A percentile compares a stretch with the other conserved stretches of the same genome.
Evolutionary conservation across 2,329 filamentous ascomycete species (phyloP).

Genomic region (Calonectria crousiana): DNA sequence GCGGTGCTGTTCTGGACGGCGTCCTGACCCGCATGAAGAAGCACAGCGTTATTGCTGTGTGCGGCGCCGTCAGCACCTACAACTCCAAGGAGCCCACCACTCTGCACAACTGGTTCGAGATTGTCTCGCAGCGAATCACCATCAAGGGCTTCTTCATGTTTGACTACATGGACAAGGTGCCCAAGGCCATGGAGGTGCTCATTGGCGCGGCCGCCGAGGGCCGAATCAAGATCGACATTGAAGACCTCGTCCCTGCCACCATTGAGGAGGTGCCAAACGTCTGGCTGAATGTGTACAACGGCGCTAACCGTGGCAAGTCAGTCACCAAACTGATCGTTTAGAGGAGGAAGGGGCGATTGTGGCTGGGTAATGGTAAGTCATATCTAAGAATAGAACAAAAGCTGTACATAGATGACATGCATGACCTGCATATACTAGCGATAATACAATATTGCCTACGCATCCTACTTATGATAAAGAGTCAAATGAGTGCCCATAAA

Average conservation of each 20-base stretch:
- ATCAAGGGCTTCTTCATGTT: slow-evolving; percentile 46
- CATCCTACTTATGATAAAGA: background rate
- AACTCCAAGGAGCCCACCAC: slow-evolving; percentile 45
- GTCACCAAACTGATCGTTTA: slow-evolving; percentile 24
- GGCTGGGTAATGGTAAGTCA: background rate
- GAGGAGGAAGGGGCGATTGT: too few relatives aligned
- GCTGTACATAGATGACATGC: background rate
- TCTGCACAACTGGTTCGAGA: slow-evolving; percentile 46
- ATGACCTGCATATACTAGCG: background rate
- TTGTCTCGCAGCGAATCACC: slow-evolving; percentile 42
- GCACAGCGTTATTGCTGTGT: slow-evolving; percentile 41
- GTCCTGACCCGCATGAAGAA: slow-evolving; percentile 46
- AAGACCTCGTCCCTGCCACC: slow-evolving; percentile 25
- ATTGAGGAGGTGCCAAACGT: slow-evolving; percentile 29
- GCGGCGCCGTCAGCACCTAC: slow-evolving; percentile 42
- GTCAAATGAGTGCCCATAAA: background rate
- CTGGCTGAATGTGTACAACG: slow-evolving; percentile 26
- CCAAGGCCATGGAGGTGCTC: slow-evolving; percentile 40
- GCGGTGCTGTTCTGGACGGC: slow-evolving; percentile 41
- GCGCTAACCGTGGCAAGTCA: slow-evolving; percentile 24
- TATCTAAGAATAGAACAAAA: background rate
- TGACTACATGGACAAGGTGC: slow-evolving; percentile 46
- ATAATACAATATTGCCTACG: background rate
- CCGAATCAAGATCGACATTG: slow-evolving; percentile 41
- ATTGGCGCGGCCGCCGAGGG: slow-evolving; percentile 43